These are phyloP conservation scores for Claviceps cyperi DNA, from an alignment of 2,329 filamentous ascomycete species.

Conservation along the genomic window DNA sequence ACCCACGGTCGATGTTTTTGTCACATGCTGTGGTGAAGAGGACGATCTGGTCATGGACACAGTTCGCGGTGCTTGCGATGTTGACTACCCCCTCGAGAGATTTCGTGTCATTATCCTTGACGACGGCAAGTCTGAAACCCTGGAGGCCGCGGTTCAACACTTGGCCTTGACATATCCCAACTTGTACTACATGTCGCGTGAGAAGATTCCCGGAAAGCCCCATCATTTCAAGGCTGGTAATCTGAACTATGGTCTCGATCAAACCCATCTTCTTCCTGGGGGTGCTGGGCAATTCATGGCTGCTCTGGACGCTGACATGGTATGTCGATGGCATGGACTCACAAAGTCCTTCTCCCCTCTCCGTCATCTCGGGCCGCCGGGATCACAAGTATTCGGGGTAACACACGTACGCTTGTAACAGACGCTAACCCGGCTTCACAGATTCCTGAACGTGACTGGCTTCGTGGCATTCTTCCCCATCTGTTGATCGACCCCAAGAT, in stretches of 20 bases:
- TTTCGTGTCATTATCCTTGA: constrained; percentile 43
- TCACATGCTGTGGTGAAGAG: constrained; percentile 44
- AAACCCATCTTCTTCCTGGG: constrained; percentile 33
- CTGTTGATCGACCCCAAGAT: constrained; percentile 41
- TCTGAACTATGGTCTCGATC: constrained; percentile 43
- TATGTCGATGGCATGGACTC: constrained; percentile 9
- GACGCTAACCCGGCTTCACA: constrained; percentile 5
- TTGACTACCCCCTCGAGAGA: constrained; percentile 38
- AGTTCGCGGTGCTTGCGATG: constrained; percentile 35
- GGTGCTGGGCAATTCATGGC: constrained; percentile 44
- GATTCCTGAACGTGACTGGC: constrained; percentile 47
- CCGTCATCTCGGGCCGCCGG: background rate
- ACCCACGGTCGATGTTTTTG: constrained; percentile 40
- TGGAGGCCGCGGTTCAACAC: constrained; percentile 25
- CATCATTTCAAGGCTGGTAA: constrained; percentile 52
- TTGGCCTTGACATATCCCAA: constrained; percentile 29
- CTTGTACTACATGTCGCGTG: constrained; percentile 36
- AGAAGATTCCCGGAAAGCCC: constrained; percentile 31
- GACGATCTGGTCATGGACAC: constrained; percentile 42
- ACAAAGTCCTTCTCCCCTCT: background rate
- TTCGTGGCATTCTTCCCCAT: constrained; percentile 45
- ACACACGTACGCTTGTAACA: too few species aligned
- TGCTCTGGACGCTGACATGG: constrained; percentile 53
- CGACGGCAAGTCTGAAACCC: constrained; percentile 31
- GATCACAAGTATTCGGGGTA: too few species aligned